Evolutionary conservation across 177 flowering plant genomes (phyloP).

Genomic region (Viscum album): DNA sequence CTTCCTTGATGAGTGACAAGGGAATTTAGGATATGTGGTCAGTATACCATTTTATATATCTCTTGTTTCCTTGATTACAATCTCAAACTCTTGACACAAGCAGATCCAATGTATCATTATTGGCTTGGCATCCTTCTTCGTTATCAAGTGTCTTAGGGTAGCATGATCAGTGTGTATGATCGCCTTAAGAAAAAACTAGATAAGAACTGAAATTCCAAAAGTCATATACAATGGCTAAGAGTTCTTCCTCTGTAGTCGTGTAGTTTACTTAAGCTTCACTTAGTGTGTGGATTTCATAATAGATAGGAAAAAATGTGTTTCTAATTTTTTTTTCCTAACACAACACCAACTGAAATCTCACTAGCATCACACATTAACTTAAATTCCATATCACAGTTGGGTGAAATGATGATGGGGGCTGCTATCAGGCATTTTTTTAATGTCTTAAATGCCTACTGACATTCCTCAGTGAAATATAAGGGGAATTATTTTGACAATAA

Average conservation of each 20-base stretch:
- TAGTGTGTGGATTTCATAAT: neutral
- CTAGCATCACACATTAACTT: neutral
- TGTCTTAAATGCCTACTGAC: neutral
- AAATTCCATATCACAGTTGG: neutral
- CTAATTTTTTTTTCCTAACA: neutral
- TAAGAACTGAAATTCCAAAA: neutral
- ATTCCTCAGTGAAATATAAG: neutral
- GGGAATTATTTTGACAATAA: neutral
- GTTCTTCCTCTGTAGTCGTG: neutral
- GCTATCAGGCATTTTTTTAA: neutral
- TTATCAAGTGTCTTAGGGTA: neutral
- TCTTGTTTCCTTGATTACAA: neutral
- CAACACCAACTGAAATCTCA: neutral
- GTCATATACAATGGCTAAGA: neutral
- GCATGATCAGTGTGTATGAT: neutral
- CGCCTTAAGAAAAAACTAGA: neutral
- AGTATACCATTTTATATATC: neutral
- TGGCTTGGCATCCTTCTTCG: neutral
- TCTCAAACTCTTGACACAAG: neutral
- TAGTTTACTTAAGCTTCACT: neutral
- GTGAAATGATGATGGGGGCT: neutral
- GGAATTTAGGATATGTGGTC: too few species aligned
- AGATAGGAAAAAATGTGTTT: neutral
- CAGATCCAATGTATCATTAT: neutral
- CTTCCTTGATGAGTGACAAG: too few species aligned